phyloP scores from a whole-genome alignment of 2,329 filamentous ascomycete genomes.

The Penicillium sp. region DNA sequence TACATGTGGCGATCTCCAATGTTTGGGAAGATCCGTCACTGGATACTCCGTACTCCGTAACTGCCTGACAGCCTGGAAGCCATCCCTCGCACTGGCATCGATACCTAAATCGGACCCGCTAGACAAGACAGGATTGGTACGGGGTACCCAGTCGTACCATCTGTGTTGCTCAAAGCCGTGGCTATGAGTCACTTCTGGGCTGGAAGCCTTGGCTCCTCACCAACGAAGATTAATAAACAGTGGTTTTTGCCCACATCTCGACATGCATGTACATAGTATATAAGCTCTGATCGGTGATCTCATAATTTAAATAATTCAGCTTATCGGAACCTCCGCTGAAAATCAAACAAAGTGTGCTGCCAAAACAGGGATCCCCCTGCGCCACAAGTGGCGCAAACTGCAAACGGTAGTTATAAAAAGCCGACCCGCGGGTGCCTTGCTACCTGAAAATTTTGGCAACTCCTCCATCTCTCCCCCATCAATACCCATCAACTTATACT shows the following conservation, averaged over 20 bases:
- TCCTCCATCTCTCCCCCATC: constrained; percentile 12
- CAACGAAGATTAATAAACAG: constrained; percentile 1
- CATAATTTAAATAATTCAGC: not conserved
- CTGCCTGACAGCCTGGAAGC: constrained; percentile 6
- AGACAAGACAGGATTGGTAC: constrained; percentile 1
- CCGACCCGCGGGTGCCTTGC: constrained; percentile 26
- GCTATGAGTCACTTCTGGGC: constrained; percentile 8
- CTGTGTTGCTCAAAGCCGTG: not conserved
- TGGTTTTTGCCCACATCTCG: constrained; percentile 1
- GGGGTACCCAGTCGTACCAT: constrained; percentile 4
- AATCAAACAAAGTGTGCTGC: not conserved
- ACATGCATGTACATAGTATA: constrained; percentile 16
- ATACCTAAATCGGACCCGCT: constrained; percentile 8
- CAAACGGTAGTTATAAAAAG: constrained; percentile 8
- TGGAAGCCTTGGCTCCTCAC: not conserved
- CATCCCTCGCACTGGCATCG: not conserved
- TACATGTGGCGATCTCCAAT: not conserved
- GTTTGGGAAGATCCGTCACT: not conserved
- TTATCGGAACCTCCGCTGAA: constrained; percentile 11
- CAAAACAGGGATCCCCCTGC: constrained; percentile 7
- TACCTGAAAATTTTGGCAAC: constrained; percentile 31
- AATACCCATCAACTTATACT: constrained; percentile 14
- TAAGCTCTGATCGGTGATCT: constrained; percentile 5
- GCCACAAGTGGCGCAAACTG: constrained; percentile 19
- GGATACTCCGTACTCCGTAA: not conserved